Evolutionary conservation across 2,329 filamentous ascomycete genomes (phyloP).

Genomic region (Phaeomoniella chlamydospora): DNA sequence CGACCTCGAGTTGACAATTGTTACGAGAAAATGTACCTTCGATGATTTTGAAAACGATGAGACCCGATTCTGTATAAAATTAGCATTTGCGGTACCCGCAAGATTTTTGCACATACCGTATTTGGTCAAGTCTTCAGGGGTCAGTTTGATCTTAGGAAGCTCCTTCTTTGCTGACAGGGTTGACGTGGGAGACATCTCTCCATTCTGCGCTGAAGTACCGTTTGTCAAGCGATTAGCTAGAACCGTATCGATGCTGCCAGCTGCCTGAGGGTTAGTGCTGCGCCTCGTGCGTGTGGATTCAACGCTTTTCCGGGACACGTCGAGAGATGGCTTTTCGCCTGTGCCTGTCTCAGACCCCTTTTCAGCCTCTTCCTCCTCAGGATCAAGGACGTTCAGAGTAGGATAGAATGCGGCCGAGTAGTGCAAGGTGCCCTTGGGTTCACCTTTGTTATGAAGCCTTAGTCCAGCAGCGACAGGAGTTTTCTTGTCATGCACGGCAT

Average conservation of each 20-base stretch:
- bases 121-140: slow-evolving; percentile 63
- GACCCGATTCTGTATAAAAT: slow-evolving; percentile 78
- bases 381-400: slow-evolving; percentile 72
- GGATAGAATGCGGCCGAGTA: slow-evolving; percentile 87
- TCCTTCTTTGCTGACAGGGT: slow-evolving; percentile 34
- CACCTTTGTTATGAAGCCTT: slow-evolving; percentile 56
- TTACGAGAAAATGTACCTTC: slow-evolving; percentile 70
- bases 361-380: slow-evolving; percentile 48
- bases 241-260: slow-evolving; percentile 16
- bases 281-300: slow-evolving; percentile 9
- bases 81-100: no score
- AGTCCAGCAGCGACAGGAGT: slow-evolving; percentile 51
- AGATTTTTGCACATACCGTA: slow-evolving; percentile 45
- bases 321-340: slow-evolving; percentile 7
- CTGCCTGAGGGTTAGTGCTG: slow-evolving; percentile 8
- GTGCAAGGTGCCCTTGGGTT: slow-evolving; percentile 63
- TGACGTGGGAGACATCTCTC: slow-evolving; percentile 9
- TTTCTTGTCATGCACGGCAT: slow-evolving; percentile 64
- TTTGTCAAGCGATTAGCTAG: slow-evolving; percentile 1
- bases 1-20: slow-evolving; percentile 67
- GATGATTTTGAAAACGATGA: slow-evolving; percentile 87
- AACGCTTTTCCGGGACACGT: slow-evolving; percentile 14
- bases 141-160: slow-evolving; percentile 63
- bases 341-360: slow-evolving; percentile 17
- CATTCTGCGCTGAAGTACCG: neutral